Evolutionary conservation across 2,329 filamentous ascomycete species (phyloP).

Genomic region (Aureobasidium sp.): DNA sequence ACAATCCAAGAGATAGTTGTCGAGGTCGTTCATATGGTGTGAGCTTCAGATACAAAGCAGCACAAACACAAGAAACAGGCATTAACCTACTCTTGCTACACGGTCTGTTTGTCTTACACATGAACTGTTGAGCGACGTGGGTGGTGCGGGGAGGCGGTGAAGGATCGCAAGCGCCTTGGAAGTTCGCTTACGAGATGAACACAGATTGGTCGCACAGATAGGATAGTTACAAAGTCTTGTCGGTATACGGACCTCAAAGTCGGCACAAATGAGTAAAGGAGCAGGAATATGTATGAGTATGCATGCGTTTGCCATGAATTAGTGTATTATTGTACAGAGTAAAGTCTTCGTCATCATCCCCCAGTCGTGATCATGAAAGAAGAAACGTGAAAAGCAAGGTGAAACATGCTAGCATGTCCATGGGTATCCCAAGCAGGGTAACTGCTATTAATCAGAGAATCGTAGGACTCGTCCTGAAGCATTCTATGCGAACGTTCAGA

Average conservation of each 20-base stretch:
- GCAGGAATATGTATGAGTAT: not conserved
- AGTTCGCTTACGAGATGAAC: constrained; percentile 7
- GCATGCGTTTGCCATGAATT: not conserved
- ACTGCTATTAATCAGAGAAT: not conserved
- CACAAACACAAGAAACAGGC: not conserved
- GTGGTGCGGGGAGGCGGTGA: constrained; percentile 9
- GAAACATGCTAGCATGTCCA: not conserved
- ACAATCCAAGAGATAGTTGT: not conserved
- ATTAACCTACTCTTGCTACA: not conserved
- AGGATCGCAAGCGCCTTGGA: constrained; percentile 14
- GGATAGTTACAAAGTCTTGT: not conserved
- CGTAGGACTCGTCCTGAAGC: not conserved
- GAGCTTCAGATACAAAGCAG: not conserved
- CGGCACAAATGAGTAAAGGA: not conserved
- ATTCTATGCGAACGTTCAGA: not conserved
- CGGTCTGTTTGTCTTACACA: not conserved
- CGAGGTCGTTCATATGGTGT: not conserved
- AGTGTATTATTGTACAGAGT: constrained; percentile 13
- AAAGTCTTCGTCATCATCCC: not conserved
- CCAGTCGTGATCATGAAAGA: constrained; percentile 11
- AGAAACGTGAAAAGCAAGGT: not conserved
- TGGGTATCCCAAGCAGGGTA: not conserved
- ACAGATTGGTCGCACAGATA: not conserved
- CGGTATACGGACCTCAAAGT: not conserved
- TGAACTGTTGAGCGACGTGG: not conserved